Evolutionary conservation across 192 early-diverging fungal genomes (phyloP), one percentile per base, ranked within the genome.

Genomic region (Coemansia sp.): DNA sequence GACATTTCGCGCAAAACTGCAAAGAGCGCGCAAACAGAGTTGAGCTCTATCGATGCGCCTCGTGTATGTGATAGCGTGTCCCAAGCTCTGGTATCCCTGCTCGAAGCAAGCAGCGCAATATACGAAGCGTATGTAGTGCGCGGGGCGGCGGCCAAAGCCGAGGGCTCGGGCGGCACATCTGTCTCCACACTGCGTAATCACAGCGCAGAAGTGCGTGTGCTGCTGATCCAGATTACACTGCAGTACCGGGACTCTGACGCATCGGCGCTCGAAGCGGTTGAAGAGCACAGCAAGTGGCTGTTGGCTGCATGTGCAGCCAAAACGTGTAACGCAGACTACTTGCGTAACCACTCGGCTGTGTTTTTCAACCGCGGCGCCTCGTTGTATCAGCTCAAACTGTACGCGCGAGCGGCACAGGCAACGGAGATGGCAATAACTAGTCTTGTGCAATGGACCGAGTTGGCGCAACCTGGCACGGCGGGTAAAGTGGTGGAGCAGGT

Each of bases 331-430:
- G 22, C 14, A 7, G 72, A 69, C n/a, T 63, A 68, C 15, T 57
- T 80, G 51, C 78, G 78, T 50, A 75, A 51, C 59, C 78, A 80
- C 45, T 80, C 78, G 23, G 69, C 72, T 6, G 68, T 80, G 55
- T 66, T 66, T 15, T 80, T 75, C 57, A 80, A 80, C 57, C 69
- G 48, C 12, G 78, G 72, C 3, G 78, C 78, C 2, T 21, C 50
- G 14, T 38, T 75, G 24, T 80, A 68, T n/a, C 78, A 75, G 62
- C 78, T 75, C 9, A 72, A 75, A 25, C 55, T 67, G 9, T 69
- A 68, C 12, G 17, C 24, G 0, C 62, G 51, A 23, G 78, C 78
- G 0, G 78, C 72, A 0, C 39, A 49, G 14, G 65, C 67, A 11
- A 62, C 71, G 25, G 69, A 72, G 57, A 23, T 41, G 35, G 68